Conservation (phyloP, 257 asterid species). For the Nicotiana paniculata region DNA sequence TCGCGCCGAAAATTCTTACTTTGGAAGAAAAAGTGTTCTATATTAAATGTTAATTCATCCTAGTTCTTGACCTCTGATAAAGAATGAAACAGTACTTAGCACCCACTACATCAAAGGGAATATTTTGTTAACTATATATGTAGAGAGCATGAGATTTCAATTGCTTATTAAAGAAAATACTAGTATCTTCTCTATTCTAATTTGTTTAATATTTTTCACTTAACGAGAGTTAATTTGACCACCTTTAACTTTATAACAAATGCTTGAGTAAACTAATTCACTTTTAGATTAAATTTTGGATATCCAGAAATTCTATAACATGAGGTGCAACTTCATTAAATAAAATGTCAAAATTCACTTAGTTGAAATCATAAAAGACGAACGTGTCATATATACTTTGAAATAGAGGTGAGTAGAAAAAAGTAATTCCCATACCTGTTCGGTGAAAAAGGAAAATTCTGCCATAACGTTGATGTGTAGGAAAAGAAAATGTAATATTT, state of each 20-base stretch:
- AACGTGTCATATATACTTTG: background rate
- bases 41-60: too few species aligned
- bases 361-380: background rate
- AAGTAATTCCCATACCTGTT: background rate
- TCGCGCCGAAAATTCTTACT: too few species aligned
- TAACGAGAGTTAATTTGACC: background rate
- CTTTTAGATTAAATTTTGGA: background rate
- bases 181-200: background rate
- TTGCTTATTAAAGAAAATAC: background rate
- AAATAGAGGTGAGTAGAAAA: background rate
- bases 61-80: too few species aligned
- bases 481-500: background rate
- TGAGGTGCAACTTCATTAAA: background rate
- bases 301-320: background rate
- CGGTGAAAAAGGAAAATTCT: background rate
- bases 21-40: too few species aligned
- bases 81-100: too few species aligned
- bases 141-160: background rate
- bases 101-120: background rate
- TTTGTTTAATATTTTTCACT: background rate
- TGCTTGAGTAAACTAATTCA: background rate
- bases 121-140: background rate
- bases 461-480: background rate
- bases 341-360: background rate
- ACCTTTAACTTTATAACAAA: background rate